Percentiles rank a stretch among this genome's conserved stretches.
Conservation (phyloP, 2,329 filamentous ascomycete species). For the Aspergillus quadricinctus region DNA sequence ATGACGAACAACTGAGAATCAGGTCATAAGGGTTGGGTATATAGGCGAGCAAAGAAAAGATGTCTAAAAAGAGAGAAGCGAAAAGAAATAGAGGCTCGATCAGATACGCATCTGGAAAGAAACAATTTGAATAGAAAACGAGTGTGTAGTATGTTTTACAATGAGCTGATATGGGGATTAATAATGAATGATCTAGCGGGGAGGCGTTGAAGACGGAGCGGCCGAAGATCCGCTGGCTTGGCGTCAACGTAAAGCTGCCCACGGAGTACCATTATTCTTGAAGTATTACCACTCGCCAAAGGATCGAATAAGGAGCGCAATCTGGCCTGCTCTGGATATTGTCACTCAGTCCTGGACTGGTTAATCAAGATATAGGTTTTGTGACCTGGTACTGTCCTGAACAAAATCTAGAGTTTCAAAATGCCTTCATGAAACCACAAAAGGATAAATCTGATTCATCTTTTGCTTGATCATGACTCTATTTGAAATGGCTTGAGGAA, state of each 20-base stretch:
- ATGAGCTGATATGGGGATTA: neutral
- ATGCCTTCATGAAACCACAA: neutral
- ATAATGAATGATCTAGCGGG: neutral
- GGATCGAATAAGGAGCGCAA: neutral
- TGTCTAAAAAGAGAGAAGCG: neutral
- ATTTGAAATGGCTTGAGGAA: neutral
- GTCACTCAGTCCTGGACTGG: neutral
- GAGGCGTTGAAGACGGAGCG: neutral
- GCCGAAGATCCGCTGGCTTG: neutral
- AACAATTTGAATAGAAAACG: neutral
- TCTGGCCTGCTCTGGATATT: neutral
- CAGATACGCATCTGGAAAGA: neutral
- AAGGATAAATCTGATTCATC: neutral
- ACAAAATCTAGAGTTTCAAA: neutral
- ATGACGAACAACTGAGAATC: constrained; percentile 19
- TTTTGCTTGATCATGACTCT: neutral
- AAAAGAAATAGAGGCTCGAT: neutral
- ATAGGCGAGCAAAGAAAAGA: neutral
- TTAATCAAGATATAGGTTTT: neutral
- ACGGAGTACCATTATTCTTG: neutral
- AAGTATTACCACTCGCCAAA: neutral
- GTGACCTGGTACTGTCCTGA: neutral
- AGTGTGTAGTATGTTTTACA: neutral
- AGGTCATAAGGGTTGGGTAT: constrained; percentile 12
- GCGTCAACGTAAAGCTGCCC: neutral